Conservation (phyloP, 805 yeast species). For the Kazachstania taianensis region DNA sequence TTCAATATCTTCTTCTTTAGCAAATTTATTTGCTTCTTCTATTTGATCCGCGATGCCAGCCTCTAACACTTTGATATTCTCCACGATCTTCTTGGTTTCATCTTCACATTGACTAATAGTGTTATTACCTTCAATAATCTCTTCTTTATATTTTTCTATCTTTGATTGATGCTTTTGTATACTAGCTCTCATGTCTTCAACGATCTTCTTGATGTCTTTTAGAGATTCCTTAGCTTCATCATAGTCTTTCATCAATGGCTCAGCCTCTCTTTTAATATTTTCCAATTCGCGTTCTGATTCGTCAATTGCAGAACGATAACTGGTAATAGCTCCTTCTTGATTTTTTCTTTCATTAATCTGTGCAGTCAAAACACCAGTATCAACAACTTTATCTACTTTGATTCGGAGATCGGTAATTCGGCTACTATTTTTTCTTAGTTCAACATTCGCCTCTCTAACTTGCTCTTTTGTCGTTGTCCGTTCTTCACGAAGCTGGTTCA, state of each 20-base stretch:
- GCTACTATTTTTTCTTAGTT: constrained; percentile 21
- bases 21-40: constrained; percentile 32
- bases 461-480: constrained; percentile 19
- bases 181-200: constrained; percentile 13
- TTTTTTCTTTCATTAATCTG: constrained; percentile 16
- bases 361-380: constrained; percentile 21
- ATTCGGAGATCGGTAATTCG: constrained; percentile 18
- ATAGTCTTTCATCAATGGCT: constrained; percentile 13
- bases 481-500: constrained; percentile 6
- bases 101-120: constrained; percentile 13
- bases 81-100: no score
- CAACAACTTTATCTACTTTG: constrained; percentile 21
- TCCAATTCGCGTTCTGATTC: constrained; percentile 19
- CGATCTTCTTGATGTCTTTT: constrained; percentile 5
- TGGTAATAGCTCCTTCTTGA: constrained; percentile 18
- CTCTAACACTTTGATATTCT: constrained; percentile 22
- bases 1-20: constrained; percentile 39
- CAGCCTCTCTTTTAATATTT: constrained; percentile 11
- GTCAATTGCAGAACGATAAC: constrained; percentile 19
- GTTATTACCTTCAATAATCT: constrained; percentile 17
- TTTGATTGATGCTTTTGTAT: constrained; percentile 10
- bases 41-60: constrained; percentile 23
- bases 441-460: constrained; percentile 21
- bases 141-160: constrained; percentile 19
- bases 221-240: constrained; percentile 11